A percentile compares a stretch with the other conserved stretches of the same genome.
Conservation (phyloP, 2,329 filamentous ascomycete species). For the Clonostachys sp. region DNA sequence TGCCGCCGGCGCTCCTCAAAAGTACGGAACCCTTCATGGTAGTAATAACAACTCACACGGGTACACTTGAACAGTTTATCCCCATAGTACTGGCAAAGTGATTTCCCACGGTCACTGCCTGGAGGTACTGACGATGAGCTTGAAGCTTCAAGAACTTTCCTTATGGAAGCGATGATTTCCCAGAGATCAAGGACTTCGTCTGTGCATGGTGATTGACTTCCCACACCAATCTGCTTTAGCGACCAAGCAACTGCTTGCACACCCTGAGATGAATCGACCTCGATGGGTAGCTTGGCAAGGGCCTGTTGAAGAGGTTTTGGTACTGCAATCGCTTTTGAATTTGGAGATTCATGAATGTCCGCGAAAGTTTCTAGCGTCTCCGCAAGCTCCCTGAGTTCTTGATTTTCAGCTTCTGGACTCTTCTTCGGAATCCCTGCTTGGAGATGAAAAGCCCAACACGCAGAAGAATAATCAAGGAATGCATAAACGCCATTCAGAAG, state of each 20-base stretch:
- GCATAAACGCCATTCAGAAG: conserved; percentile 3
- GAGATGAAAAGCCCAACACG: not conserved
- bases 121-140: not conserved
- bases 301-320: not conserved
- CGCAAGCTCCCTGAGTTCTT: not conserved
- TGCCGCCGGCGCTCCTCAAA: conserved; percentile 23
- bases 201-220: not conserved
- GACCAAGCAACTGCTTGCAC: not conserved
- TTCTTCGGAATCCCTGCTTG: conserved; percentile 9
- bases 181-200: not conserved
- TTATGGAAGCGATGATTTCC: not conserved
- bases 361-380: not conserved
- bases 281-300: not conserved
- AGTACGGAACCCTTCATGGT: conserved; percentile 32
- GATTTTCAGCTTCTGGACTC: conserved; percentile 10
- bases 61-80: conserved; percentile 31
- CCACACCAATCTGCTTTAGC: not conserved
- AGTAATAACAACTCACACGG: conserved; percentile 32
- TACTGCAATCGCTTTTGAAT: not conserved
- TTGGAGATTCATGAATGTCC: no score
- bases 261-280: not conserved
- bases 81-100: conserved; percentile 26
- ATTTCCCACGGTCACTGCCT: conserved; percentile 4
- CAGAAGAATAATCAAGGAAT: not conserved
- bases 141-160: not conserved